Percentiles rank a stretch among this genome's conserved stretches.
These are phyloP conservation scores for Diaporthe ampelina DNA, from an alignment of 2,329 filamentous ascomycete genomes.

Conservation along the genomic window DNA sequence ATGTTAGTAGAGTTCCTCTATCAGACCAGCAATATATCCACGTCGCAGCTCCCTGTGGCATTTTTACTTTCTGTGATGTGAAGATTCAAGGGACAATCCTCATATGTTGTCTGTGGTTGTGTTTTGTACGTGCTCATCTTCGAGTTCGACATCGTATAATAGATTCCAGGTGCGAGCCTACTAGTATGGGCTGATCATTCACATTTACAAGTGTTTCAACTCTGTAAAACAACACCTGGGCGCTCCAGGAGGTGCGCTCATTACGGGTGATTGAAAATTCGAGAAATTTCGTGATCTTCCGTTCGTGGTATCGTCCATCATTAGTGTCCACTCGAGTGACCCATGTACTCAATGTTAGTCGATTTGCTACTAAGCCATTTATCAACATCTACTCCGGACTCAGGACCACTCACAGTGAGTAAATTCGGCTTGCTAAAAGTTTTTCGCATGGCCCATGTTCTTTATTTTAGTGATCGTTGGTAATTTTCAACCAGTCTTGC, in stretches of 20 bases:
- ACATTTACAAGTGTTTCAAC: too few relatives aligned
- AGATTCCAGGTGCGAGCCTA: neutral
- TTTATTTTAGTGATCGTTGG: neutral
- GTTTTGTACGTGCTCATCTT: neutral
- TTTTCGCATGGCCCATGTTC: neutral
- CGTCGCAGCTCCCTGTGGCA: neutral
- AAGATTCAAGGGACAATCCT: neutral
- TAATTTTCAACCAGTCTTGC: neutral
- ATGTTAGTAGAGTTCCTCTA: neutral
- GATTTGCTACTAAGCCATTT: too few relatives aligned
- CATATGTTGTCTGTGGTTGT: neutral
- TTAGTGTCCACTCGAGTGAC: neutral
- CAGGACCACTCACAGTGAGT: neutral
- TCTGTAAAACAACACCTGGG: too few relatives aligned
- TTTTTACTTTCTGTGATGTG: neutral
- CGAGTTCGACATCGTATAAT: neutral
- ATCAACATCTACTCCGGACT: too few relatives aligned
- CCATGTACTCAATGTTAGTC: neutral
- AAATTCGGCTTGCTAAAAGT: neutral
- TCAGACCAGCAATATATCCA: neutral
- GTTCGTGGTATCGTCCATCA: too few relatives aligned
- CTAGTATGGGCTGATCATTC: neutral
- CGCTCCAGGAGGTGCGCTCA: too few relatives aligned
- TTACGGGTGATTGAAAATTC: too few relatives aligned
- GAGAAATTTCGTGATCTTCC: too few relatives aligned